These are phyloP conservation scores for Lyophyllum semitale DNA, from an alignment of 768 basidiomycete genomes.

Conservation along the genomic window DNA sequence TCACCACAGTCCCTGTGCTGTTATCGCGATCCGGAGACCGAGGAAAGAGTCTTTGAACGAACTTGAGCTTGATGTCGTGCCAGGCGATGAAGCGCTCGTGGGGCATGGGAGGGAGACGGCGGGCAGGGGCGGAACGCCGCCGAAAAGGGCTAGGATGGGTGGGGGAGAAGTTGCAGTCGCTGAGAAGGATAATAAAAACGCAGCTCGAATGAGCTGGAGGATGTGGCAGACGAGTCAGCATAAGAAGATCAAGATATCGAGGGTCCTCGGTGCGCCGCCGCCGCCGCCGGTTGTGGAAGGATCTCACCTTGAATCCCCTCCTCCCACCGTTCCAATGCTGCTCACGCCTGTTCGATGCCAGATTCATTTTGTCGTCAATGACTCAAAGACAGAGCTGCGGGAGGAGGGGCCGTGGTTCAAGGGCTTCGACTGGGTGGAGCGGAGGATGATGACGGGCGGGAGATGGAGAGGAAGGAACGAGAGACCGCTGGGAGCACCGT, in stretches of 20 bases:
- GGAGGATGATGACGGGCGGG: conserved; percentile 37
- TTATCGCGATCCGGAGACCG: neutral
- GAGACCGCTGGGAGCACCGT: conserved; percentile 24
- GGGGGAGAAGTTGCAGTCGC: conserved; percentile 6
- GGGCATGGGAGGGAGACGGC: neutral
- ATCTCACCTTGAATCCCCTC: neutral
- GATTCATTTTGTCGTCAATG: neutral
- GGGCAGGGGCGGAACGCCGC: conserved; percentile 29
- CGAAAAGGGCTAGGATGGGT: conserved; percentile 26
- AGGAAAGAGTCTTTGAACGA: neutral
- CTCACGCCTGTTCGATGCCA: too few relatives aligned
- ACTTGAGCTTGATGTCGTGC: neutral
- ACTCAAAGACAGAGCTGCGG: conserved; percentile 41
- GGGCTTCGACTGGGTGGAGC: conserved; percentile 68
- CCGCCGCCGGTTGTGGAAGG: neutral
- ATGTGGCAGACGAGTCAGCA: conserved; percentile 12
- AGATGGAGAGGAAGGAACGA: conserved; percentile 25
- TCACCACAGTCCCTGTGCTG: too few relatives aligned
- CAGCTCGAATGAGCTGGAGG: conserved; percentile 51
- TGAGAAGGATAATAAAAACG: conserved; percentile 42
- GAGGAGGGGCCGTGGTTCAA: conserved; percentile 73
- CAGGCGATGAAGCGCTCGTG: neutral
- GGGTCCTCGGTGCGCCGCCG: too few relatives aligned
- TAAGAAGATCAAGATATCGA: conserved; percentile 13
- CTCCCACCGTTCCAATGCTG: neutral